Base-by-base conservation (phyloP, 2,329 filamentous ascomycete species). In the Colletotrichum kahawae region DNA sequence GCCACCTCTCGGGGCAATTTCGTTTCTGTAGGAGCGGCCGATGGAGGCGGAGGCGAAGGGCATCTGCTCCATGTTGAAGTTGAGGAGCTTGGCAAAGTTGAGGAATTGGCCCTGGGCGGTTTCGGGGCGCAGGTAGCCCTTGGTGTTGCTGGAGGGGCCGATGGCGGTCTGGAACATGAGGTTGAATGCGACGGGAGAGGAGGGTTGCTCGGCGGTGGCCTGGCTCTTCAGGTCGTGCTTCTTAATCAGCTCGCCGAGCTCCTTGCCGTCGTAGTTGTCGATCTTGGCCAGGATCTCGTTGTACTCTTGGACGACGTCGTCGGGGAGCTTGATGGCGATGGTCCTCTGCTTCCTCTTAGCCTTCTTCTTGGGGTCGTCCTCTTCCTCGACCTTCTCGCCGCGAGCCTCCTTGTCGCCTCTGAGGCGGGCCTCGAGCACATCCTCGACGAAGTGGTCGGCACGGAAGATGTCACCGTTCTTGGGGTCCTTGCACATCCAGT, bases 401-500 rank as follows among this genome's bases (percentile, higher is more conserved):
- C 97, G 95, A 33, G 97, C 96, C 85, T 97, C 93, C 88, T 97
- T 97, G 88, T 98, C 93, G 68, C 95, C 95, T 85, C 96, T 96
- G 76, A 99, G 87, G 51, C 97, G 91, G 63, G 92, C 88, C 88
- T 98, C 96, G 67, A 99, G 91, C 48, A 98, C 93, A 80, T 98
- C 95, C 89, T 98, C 96, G 79, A 99, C 96, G 81, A 98, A 92
- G 88, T 99, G 97, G 83, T 99, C 97, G 74, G 97, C 95, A 79
- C 97, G 93, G 83, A 99, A 92, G 82, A 98, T 98, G 85, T 99
- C 97, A 83, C 97, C 97, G 81, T 94, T 98, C 90, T 98, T 97
- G 77, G 96, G 95, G 85, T 99, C 97, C 86, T 98, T 98, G 92
- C 95, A 98, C 96, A 98, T 98, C 95, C 95, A 98, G 85, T 98